Conservation (phyloP, 2,329 filamentous ascomycete species). For the Cytospora paraplurivora region DNA sequence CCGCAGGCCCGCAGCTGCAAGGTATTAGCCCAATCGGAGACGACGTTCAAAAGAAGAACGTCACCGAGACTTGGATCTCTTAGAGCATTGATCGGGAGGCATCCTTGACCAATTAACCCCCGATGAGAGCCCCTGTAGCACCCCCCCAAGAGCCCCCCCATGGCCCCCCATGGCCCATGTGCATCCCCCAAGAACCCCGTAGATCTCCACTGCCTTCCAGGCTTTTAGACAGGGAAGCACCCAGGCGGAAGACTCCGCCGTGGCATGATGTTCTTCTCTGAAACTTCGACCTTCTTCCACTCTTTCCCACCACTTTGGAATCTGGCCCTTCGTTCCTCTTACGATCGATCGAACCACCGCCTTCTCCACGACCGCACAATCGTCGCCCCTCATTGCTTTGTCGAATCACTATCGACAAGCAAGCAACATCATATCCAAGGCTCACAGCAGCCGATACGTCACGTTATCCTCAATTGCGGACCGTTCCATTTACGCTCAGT, state of each 20-base stretch:
- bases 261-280: constrained; percentile 3
- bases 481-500: background rate
- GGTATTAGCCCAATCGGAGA: background rate
- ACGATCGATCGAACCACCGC: constrained; percentile 3
- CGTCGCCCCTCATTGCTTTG: constrained; percentile 1
- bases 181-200: too few species aligned
- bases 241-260: constrained; percentile 1
- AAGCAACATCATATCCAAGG: background rate
- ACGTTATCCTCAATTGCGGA: background rate
- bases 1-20: background rate
- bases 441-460: background rate
- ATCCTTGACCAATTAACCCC: background rate
- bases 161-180: background rate
- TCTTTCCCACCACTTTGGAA: background rate
- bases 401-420: background rate
- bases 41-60: background rate
- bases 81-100: too few species aligned
- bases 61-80: too few species aligned
- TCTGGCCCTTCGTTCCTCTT: constrained; percentile 1
- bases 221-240: background rate
- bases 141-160: background rate
- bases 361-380: background rate
- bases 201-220: background rate
- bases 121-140: too few species aligned
- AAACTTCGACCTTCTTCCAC: constrained; percentile 4